Percentiles rank a stretch among this genome's conserved stretches.
phyloP scores from a whole-genome alignment of 176 grass and related monocot genomes.

The Aegilops speltoides region DNA sequence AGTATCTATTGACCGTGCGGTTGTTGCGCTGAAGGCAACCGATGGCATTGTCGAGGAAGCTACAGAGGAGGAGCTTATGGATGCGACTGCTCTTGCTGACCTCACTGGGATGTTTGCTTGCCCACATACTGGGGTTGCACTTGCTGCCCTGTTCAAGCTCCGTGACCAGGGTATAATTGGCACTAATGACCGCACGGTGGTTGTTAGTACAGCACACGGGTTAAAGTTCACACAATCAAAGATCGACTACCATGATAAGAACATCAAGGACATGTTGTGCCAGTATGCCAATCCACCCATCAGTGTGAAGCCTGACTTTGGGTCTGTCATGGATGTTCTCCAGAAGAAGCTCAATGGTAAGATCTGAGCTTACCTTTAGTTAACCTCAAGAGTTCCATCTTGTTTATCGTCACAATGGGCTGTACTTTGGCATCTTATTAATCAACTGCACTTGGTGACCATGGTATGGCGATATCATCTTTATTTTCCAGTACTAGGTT shows the following conservation, averaged over 20 bases:
- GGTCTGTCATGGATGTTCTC: conserved; percentile 77
- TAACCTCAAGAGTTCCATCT: conserved; percentile 14
- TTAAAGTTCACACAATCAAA: conserved; percentile 85
- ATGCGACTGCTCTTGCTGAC: conserved; percentile 67
- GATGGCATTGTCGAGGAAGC: conserved; percentile 71
- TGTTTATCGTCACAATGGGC: conserved; percentile 19
- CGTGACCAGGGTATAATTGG: conserved; percentile 55
- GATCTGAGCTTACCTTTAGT: conserved; percentile 32
- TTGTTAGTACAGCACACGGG: conserved; percentile 79
- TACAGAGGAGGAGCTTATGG: conserved; percentile 82
- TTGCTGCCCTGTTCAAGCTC: conserved; percentile 68
- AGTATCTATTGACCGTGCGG: conserved; percentile 65
- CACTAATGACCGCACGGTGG: conserved; percentile 66
- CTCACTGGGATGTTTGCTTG: conserved; percentile 77
- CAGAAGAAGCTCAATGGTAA: conserved; percentile 62
- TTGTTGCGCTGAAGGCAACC: conserved; percentile 57
- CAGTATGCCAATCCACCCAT: conserved; percentile 60
- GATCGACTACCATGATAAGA: conserved; percentile 70
- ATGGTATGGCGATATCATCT: conserved; percentile 34
- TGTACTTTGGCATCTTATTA: conserved; percentile 36
- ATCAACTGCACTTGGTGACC: conserved; percentile 32
- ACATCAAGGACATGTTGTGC: conserved; percentile 65
- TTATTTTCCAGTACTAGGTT: conserved; percentile 58
- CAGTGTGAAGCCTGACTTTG: conserved; percentile 70
- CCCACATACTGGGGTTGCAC: conserved; percentile 76